Evolutionary conservation across 2,329 filamentous ascomycete species (phyloP), one percentile per base, ranked within the genome.

Genomic region (Phyllosticta citribraziliensis): DNA sequence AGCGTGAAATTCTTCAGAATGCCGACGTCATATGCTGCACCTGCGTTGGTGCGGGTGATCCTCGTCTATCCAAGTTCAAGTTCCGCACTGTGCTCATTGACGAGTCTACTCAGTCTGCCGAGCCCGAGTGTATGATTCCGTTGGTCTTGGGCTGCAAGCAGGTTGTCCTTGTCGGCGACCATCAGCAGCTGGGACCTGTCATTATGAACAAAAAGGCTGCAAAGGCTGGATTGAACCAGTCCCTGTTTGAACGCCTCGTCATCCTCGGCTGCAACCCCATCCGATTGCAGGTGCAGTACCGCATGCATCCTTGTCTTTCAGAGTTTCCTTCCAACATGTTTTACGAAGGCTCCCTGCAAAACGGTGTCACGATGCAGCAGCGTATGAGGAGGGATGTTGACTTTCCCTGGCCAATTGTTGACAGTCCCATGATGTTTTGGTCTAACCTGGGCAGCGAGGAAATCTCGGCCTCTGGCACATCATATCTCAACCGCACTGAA

Each of bases 191-290:
- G 66, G 94, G 94, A 0, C 94, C 94, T 1, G 94, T 99, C 69
- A 97, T 99, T 72, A 99, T 99, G 93, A 99, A 99, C 82, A 99
- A 99, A 82, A 97, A 97, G 77, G 94, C 94, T 14, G 94, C 94
- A 64, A 97, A 97, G 76, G 94, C 94, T 60, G 94, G 94, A 64
- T 81, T 99, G 17, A 97, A 97, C 76, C 94, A 97, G 75, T 97
- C 93, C n/a, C 81, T 99, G 10, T 99, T 99, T 70, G 94, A 99
- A 78, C 91, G 94, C 69, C 82, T 99, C 57, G 92, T 97, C 68
- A 91, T 93, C 69, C 83, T 97, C n/a, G 88, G 88, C 53, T 88
- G 91, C 68, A 86, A 88, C 50, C 94, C 94, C 8, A 97, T 97
- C 67, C 89, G 93, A 58, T 83, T 99, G 60, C 96, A 96, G 68